Base-by-base conservation (phyloP, 2,329 filamentous ascomycete species). In the Xylaria sp. region DNA sequence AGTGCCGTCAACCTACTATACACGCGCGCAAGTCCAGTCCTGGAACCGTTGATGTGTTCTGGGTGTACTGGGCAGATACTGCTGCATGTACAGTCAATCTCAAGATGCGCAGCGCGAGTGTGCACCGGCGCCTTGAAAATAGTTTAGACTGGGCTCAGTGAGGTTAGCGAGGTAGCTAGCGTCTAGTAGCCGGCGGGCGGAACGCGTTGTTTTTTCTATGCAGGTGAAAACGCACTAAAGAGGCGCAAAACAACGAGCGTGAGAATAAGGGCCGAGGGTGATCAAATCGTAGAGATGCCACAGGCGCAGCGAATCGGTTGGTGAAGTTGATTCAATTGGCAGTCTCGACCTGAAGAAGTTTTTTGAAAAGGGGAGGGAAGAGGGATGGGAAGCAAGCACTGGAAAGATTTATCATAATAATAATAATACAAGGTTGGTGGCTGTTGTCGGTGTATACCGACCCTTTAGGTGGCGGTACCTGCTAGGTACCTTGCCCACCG, bases 121-220 rank as follows among this genome's bases (percentile, higher is more conserved):
- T 54, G 64, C 41, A 58, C 68, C 61, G 66, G 72, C 62, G 65
- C 58, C 68, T 69, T 73, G 65, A 71, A 72, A 73, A 67, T 63
- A 68, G 75, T 74, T 77, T 76, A 76, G 75, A 72, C 72, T 71
- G 73, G 75, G 73, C 73, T 78, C 75, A 78, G 75, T 75, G 75
- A 75, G 71, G 75, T 73, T 75, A 72, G 70, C 68, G 64, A 72
- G 68, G 41, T 18, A 55, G 66, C 66, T 78, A 78, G 76, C 76
- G 76, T 73, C 72, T 69, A 76, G 72, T 75, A 73, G 72, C 74
- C 73, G 73, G 74, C 63, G 52, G 63, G 51, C 56, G 57, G 73
- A 69, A 69, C 74, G 72, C 73, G 75, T 73, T 68, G 70, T 69
- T 71, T 68, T 36, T 76, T 74, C 73, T 74, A 76, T 78, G 75